Evolutionary conservation across 768 basidiomycete genomes (phyloP).

Genomic region (Leucosporidium scottii): DNA sequence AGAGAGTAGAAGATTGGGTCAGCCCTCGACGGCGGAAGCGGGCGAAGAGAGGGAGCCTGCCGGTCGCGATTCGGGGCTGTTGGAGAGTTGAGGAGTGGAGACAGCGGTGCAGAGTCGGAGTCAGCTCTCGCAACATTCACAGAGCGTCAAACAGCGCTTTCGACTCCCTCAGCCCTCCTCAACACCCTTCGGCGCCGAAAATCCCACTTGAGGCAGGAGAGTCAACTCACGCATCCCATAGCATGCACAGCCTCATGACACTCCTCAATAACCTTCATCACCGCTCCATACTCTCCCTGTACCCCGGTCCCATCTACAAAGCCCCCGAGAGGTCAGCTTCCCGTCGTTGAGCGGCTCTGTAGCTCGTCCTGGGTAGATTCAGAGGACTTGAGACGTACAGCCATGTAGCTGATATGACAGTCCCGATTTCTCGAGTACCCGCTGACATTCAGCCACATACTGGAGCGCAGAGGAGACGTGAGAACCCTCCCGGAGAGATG

Average conservation of each 20-base stretch:
- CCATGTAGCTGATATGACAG: conserved; percentile 60
- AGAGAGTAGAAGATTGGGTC: no score
- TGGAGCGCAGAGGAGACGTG: background rate
- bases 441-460: conserved; percentile 72
- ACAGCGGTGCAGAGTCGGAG: no score
- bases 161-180: no score
- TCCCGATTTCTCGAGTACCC: conserved; percentile 73
- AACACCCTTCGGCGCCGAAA: no score
- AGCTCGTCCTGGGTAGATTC: background rate
- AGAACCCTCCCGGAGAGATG: no score
- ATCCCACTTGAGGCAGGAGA: no score
- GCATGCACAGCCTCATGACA: conserved; percentile 83
- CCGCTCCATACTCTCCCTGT: conserved; percentile 80
- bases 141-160: no score
- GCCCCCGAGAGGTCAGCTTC: background rate
- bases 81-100: background rate
- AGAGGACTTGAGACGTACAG: conserved; percentile 35
- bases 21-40: no score
- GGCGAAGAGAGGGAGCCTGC: no score
- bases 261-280: conserved; percentile 72
- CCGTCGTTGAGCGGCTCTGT: no score
- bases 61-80: background rate
- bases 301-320: conserved; percentile 68
- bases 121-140: no score
- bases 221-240: conserved; percentile 37